Percentiles rank a stretch among this genome's conserved stretches.
phyloP scores from a whole-genome alignment of 1,139 yeast genomes.

The Magnusiomyces paraingens region DNA sequence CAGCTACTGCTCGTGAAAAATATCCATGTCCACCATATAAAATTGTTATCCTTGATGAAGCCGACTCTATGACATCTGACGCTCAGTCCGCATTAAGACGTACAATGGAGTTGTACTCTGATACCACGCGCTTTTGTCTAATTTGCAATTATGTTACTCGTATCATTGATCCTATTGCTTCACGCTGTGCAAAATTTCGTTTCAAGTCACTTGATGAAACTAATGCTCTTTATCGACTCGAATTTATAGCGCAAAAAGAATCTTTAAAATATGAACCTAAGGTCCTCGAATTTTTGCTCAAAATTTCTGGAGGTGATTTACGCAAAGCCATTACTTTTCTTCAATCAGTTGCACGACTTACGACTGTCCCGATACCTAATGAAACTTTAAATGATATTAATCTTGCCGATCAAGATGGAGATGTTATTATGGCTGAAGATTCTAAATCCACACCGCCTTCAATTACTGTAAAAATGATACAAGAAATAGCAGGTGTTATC shows the following conservation, averaged over 20 bases:
- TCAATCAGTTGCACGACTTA: slow-evolving; percentile 76
- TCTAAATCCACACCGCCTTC: slow-evolving; percentile 12
- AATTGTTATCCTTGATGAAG: slow-evolving; percentile 82
- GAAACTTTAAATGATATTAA: slow-evolving; percentile 25
- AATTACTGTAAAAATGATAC: slow-evolving; percentile 43
- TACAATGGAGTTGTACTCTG: slow-evolving; percentile 93
- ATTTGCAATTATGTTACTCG: slow-evolving; percentile 95
- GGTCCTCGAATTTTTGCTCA: slow-evolving; percentile 56
- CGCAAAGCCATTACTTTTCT: slow-evolving; percentile 87
- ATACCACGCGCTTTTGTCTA: slow-evolving; percentile 85
- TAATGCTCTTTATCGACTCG: slow-evolving; percentile 62
- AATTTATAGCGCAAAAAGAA: slow-evolving; percentile 50
- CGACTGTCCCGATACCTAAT: slow-evolving; percentile 23
- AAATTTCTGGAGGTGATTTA: slow-evolving; percentile 78
- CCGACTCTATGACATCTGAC: slow-evolving; percentile 98
- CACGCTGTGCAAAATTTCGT: slow-evolving; percentile 91
- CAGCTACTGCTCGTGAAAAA: slow-evolving; percentile 52
- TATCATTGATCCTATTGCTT: slow-evolving; percentile 92
- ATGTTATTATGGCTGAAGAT: slow-evolving; percentile 21
- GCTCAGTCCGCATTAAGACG: slow-evolving; percentile 94
- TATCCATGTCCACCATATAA: slow-evolving; percentile 96
- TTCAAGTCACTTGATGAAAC: slow-evolving; percentile 69
- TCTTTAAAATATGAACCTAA: slow-evolving; percentile 42
- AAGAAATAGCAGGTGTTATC: slow-evolving; percentile 83
- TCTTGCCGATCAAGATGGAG: slow-evolving; percentile 29